These are phyloP conservation scores for Fraxinus pennsylvanica DNA, from an alignment of 257 asterid genomes.

Conservation along the genomic window DNA sequence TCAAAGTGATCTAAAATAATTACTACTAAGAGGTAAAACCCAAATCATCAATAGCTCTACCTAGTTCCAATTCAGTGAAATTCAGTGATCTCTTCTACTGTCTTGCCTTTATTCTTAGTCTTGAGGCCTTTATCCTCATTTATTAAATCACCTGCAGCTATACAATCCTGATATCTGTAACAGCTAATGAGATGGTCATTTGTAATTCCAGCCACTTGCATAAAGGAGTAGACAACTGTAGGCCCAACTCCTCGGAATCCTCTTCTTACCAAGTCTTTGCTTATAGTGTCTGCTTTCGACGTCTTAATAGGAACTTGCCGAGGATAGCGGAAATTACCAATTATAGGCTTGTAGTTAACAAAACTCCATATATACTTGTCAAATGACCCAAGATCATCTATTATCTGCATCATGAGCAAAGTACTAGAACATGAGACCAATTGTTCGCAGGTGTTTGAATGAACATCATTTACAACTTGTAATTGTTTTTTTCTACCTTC, in stretches of 20 bases:
- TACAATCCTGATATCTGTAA: slow-evolving; percentile 77
- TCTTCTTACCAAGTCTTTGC: slow-evolving; percentile 89
- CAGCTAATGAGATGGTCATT: slow-evolving; percentile 91
- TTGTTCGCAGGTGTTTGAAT: background rate
- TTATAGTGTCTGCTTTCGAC: slow-evolving; percentile 86
- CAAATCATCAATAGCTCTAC: slow-evolving; percentile 57
- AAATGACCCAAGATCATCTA: slow-evolving; percentile 76
- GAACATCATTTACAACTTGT: background rate
- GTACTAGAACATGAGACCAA: slow-evolving; percentile 13
- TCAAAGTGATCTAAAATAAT: slow-evolving; percentile 17
- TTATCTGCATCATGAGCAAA: slow-evolving; percentile 55
- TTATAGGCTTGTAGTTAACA: slow-evolving; percentile 72
- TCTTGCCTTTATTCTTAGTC: slow-evolving; percentile 40
- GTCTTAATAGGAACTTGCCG: slow-evolving; percentile 90
- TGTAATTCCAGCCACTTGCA: slow-evolving; percentile 91
- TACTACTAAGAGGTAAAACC: slow-evolving; percentile 48
- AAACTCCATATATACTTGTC: slow-evolving; percentile 89
- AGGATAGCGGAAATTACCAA: slow-evolving; percentile 75
- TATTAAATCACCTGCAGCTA: slow-evolving; percentile 35
- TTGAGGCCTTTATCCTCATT: slow-evolving; percentile 42
- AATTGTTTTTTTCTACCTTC: background rate
- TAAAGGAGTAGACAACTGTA: slow-evolving; percentile 89
- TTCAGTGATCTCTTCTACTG: slow-evolving; percentile 43
- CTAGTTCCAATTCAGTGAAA: slow-evolving; percentile 47
- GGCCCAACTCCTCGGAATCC: slow-evolving; percentile 97